phyloP scores from a whole-genome alignment of 2,329 filamentous ascomycete species.

The Trichocomaceae sp. region DNA sequence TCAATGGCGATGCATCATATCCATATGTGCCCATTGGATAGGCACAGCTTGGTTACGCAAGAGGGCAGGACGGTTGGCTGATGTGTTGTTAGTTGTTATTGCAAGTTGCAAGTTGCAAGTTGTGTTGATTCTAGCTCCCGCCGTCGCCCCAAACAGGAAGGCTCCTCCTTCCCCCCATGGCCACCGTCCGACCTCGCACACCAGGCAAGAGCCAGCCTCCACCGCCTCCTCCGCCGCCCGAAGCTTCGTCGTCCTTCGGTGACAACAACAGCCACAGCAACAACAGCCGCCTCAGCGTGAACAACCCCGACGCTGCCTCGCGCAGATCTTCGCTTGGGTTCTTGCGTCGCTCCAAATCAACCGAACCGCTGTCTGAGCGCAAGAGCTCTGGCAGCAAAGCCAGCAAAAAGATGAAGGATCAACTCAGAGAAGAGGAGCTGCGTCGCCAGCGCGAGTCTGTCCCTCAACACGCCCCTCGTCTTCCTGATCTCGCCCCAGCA shows the following conservation, averaged over 20 bases:
- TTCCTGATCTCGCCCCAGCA: slow-evolving; percentile 42
- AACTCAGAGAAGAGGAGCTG: slow-evolving; percentile 45
- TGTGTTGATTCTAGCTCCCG: slow-evolving; percentile 9
- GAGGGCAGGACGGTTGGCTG: not conserved
- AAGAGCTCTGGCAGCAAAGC: slow-evolving; percentile 30
- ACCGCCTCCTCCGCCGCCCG: slow-evolving; percentile 13
- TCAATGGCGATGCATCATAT: not conserved
- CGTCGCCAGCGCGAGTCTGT: slow-evolving; percentile 53
- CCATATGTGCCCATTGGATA: not conserved
- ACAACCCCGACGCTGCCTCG: slow-evolving; percentile 20
- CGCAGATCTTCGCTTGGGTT: slow-evolving; percentile 51
- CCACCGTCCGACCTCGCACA: slow-evolving; percentile 31
- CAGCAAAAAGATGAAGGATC: slow-evolving; percentile 34
- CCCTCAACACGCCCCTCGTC: slow-evolving; percentile 54
- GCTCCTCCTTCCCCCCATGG: slow-evolving; percentile 25
- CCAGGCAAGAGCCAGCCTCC: slow-evolving; percentile 23
- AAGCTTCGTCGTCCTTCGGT: not conserved
- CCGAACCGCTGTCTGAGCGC: slow-evolving; percentile 53
- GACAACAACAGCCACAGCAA: slow-evolving; percentile 1
- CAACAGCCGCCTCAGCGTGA: slow-evolving; percentile 1
- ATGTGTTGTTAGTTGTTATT: too few relatives aligned
- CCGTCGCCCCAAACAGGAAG: slow-evolving; percentile 19
- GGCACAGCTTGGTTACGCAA: not conserved
- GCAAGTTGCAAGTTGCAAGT: too few relatives aligned
- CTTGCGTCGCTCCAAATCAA: slow-evolving; percentile 62